Evolutionary conservation across 2,329 filamentous ascomycete genomes (phyloP).

Genomic region (Penicillium sp.): DNA sequence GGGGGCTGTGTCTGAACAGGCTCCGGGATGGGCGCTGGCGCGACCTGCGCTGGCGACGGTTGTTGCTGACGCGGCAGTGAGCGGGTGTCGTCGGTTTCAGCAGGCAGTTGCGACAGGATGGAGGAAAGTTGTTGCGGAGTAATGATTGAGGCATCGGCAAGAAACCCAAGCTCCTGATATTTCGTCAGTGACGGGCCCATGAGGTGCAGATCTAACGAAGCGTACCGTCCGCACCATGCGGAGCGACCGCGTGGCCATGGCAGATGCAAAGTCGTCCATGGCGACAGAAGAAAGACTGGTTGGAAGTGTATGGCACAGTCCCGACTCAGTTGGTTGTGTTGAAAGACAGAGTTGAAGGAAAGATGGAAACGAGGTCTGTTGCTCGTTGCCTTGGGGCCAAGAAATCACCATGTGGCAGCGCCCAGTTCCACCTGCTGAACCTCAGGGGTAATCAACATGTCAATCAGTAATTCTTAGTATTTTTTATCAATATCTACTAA

Average conservation of each 20-base stretch:
- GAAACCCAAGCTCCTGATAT: constrained; percentile 76
- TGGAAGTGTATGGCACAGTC: constrained; percentile 3
- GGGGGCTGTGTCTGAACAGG: constrained; percentile 25
- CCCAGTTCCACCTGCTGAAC: too few relatives aligned
- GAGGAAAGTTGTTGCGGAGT: constrained; percentile 66
- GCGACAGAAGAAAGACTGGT: not conserved
- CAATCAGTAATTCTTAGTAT: too few relatives aligned
- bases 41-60: constrained; percentile 18
- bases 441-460: too few relatives aligned
- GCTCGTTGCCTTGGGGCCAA: not conserved
- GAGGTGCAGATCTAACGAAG: constrained; percentile 11
- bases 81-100: constrained; percentile 29
- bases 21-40: constrained; percentile 27
- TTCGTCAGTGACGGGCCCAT: constrained; percentile 5
- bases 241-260: constrained; percentile 75
- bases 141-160: constrained; percentile 77
- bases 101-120: constrained; percentile 68
- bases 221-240: constrained; percentile 78
- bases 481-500: too few relatives aligned
- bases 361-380: not conserved
- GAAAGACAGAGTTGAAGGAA: constrained; percentile 1
- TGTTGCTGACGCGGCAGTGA: constrained; percentile 16
- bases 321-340: constrained; percentile 1
- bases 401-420: not conserved
- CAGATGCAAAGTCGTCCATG: constrained; percentile 41